Evolutionary conservation across 2,329 filamentous ascomycete species (phyloP), one percentile per base, ranked within the genome.

Genomic region (Colletotrichum godetiae): DNA sequence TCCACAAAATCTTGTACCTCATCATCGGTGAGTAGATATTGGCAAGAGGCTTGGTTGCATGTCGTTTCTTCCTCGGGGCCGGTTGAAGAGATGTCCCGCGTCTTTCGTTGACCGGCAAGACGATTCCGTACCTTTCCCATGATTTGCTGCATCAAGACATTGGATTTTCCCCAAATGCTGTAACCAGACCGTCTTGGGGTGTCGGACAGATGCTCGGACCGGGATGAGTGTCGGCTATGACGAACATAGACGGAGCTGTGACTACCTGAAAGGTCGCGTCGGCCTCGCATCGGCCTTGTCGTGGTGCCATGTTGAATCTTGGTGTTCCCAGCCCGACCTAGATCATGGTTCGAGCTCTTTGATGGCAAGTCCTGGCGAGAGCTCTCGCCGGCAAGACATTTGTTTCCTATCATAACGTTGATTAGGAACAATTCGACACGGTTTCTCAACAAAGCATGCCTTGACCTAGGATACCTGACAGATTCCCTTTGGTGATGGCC

Each of bases 1-100:
- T 74, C 61, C 12, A 74, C 66, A 37, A 75, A 12, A 2, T 67
- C 62, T 27, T 75, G 61, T 2, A 74, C 49, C 29, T 64, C 52
- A 10, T n/a, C 27, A 29, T 75, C 73, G 27, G 59, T 29, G 1
- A 74, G 8, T 2, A 74, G 3, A 27, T 67, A 74, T 13, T 72
- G 68, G 35, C 52, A 72, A 15, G 63, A 63, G 8, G 31, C 22
- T 10, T 33, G 42, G 11, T 13, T 24, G 52, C 62, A 55, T 10
- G 13, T 4, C 2, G 56, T 19, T 10, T 42, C 13, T 13, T 10
- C 6, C 3, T 42, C 24, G 1, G 24, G 4, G 3, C 31, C 62
- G 11, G 2, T 4, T 2, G 52, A 2, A 12, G 29, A 11, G n/a
- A 22, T 8, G 5, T 2, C 33, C 6, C 33, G n/a, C n/a, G 11